Conservation (phyloP, 768 basidiomycete species). For the Suillus luteus region DNA sequence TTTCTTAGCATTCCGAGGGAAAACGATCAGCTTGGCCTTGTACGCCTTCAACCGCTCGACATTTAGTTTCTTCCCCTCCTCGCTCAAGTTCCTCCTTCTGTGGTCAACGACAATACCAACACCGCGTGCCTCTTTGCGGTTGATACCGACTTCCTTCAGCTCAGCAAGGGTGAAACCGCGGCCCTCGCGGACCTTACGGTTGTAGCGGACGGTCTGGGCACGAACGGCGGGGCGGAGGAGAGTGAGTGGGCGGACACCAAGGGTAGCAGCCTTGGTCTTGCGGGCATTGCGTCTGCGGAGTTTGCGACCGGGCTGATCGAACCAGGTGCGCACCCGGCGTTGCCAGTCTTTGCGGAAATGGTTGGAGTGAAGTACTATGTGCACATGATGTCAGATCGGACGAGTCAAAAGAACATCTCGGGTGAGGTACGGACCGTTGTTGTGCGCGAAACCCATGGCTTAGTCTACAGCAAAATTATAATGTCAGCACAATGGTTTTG, state of each 20-base stretch:
- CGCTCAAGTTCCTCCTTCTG: slow-evolving; percentile 92
- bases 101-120: slow-evolving; percentile 97
- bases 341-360: slow-evolving; percentile 99
- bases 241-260: slow-evolving; percentile 89
- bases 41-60: slow-evolving; percentile 93
- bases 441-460: slow-evolving; percentile 39
- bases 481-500: slow-evolving; percentile 18
- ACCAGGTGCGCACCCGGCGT: slow-evolving; percentile 94
- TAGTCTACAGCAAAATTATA: slow-evolving; percentile 24
- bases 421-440: slow-evolving; percentile 32
- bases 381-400: slow-evolving; percentile 10
- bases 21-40: slow-evolving; percentile 91
- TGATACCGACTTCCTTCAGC: slow-evolving; percentile 94
- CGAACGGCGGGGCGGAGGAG: slow-evolving; percentile 97
- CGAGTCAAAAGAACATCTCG: slow-evolving; percentile 30
- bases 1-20: slow-evolving; percentile 95
- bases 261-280: slow-evolving; percentile 84
- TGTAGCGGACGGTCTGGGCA: slow-evolving; percentile 96
- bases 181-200: slow-evolving; percentile 94
- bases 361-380: slow-evolving; percentile 82
- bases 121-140: slow-evolving; percentile 88
- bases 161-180: slow-evolving; percentile 95
- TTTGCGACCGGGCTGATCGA: slow-evolving; percentile 98
- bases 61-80: slow-evolving; percentile 95
- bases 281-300: slow-evolving; percentile 92